A percentile compares a stretch with the other conserved stretches of the same genome.
Evolutionary conservation across 2,329 filamentous ascomycete genomes (phyloP).

Genomic region (Dactylella cylindrospora): DNA sequence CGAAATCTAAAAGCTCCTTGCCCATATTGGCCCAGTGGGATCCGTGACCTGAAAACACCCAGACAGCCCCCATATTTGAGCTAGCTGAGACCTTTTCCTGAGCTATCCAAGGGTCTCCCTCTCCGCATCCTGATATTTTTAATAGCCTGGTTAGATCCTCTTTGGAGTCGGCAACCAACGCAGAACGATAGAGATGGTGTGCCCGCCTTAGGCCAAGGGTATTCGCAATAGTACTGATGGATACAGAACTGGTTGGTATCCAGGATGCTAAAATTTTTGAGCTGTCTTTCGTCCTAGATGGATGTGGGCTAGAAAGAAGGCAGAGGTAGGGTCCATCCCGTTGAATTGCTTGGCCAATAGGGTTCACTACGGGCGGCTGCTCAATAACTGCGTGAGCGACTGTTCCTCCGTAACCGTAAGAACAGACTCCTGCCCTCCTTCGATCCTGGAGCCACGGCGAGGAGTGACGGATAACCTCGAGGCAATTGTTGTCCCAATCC

Average conservation of each 20-base stretch:
- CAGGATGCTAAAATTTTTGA: too few species aligned
- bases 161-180: slow-evolving; percentile 9
- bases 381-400: slow-evolving; percentile 56
- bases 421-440: slow-evolving; percentile 51
- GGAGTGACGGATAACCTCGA: slow-evolving; percentile 37
- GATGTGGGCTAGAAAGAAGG: slow-evolving; percentile 49
- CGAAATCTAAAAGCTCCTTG: slow-evolving; percentile 50
- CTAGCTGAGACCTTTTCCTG: slow-evolving; percentile 13
- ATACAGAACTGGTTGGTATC: too few species aligned
- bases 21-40: slow-evolving; percentile 56
- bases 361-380: slow-evolving; percentile 11
- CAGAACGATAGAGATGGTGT: slow-evolving; percentile 12
- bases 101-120: background rate
- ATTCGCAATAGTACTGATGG: slow-evolving; percentile 8
- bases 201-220: slow-evolving; percentile 5
- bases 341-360: background rate
- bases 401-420: slow-evolving; percentile 56
- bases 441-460: slow-evolving; percentile 30
- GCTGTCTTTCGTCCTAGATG: background rate
- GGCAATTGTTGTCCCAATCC: slow-evolving; percentile 22
- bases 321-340: slow-evolving; percentile 19
- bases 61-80: slow-evolving; percentile 25
- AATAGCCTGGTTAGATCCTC: slow-evolving; percentile 8
- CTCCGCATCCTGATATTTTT: background rate
- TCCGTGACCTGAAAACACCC: slow-evolving; percentile 56